Conservation (phyloP, 2,329 filamentous ascomycete species). For the Cryphonectria radicalis region DNA sequence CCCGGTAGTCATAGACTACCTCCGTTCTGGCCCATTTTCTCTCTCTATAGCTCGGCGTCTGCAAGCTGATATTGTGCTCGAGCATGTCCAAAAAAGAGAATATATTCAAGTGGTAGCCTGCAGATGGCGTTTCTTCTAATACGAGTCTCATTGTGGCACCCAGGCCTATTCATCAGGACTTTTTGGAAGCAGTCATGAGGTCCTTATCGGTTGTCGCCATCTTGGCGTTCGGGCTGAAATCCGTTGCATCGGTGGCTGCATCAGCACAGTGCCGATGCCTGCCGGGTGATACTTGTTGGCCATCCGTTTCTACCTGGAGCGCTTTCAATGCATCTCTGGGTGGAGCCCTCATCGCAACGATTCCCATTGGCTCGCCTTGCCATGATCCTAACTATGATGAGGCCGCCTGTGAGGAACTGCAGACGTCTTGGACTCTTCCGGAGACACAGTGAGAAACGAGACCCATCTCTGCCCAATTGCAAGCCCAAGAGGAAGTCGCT, state of each 20-base stretch:
- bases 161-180: background rate
- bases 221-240: background rate
- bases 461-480: background rate
- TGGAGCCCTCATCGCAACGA: conserved; percentile 52
- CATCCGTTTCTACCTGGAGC: conserved; percentile 45
- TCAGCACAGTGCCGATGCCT: conserved; percentile 47
- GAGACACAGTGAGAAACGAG: conserved; percentile 39
- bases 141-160: background rate
- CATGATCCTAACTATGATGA: conserved; percentile 47
- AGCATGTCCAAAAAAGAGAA: background rate
- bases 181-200: background rate
- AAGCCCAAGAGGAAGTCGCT: too few relatives aligned
- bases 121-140: background rate
- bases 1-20: background rate
- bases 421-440: conserved; percentile 43
- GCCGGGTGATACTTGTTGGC: conserved; percentile 45
- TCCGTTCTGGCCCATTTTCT: background rate
- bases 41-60: background rate
- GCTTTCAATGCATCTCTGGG: conserved; percentile 52
- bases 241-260: conserved; percentile 32
- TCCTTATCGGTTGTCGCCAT: background rate
- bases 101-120: background rate
- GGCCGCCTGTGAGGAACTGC: conserved; percentile 41
- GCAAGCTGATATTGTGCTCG: background rate
- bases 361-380: conserved; percentile 52